Evolutionary conservation across 2,329 filamentous ascomycete species (phyloP), one percentile per base, ranked within the genome.

Genomic region (Talaromyces albobiverticillius): DNA sequence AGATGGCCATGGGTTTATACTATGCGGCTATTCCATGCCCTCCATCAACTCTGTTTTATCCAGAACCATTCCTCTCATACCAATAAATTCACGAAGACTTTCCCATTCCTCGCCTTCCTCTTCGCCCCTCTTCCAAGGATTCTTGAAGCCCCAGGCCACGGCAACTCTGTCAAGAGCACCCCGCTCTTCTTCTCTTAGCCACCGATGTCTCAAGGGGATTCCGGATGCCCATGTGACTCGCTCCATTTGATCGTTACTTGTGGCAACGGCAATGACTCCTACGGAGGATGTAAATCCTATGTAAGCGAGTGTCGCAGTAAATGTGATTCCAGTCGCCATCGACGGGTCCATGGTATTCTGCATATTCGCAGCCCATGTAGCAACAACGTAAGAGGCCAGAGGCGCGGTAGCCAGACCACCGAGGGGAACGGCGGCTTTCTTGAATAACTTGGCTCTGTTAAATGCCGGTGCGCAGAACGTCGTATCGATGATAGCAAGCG

Each of bases 51-150:
- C 89, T 14, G 90, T 86, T 60, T 87, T 86, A 72, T 99, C 94
- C 50, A 99, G 76, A 61, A 95, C 81, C 93, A 97, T 96, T 25
- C 89, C 88, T 66, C 88, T 86, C 65, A 88, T 80, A 34, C 89
- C 84, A 63, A 91, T 84, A 73, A 90, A 94, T 73, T 96, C 89
- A 61, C 86, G 84, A 59, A 99, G 76, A 29, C 82, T 83, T 63
- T 95, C 87, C 90, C 94, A 99, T 59, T 96, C 93, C 51, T 85
- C 81, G 0, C 94, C 93, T 60, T 91, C 88, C 73, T 99, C 94
- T 67, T 96, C 91, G 1, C 94, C 94, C 66, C 89, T 82, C 67
- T 86, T 85, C 76, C 83, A 86, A 25, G 78, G 73, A 68, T 96
- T 89, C 64, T 87, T 87, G 73, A 96, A 99, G 0, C 94, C 94